These are phyloP conservation scores for Ilyonectria mors-panacis DNA, from an alignment of 2,329 filamentous ascomycete genomes.

Conservation along the genomic window DNA sequence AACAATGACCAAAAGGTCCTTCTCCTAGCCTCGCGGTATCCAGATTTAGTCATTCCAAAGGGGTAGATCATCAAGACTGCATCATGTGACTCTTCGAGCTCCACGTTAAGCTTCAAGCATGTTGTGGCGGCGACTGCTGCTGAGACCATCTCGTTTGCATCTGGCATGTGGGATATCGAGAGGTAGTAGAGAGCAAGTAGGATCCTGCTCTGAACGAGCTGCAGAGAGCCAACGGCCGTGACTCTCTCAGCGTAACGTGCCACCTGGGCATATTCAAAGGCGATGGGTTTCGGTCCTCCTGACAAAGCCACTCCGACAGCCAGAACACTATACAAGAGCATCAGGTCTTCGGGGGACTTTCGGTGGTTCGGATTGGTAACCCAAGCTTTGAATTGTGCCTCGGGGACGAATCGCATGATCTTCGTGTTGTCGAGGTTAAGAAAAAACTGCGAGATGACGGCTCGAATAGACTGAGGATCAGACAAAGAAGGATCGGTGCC, in stretches of 20 bases:
- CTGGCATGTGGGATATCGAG: constrained; percentile 70
- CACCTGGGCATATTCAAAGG: constrained; percentile 62
- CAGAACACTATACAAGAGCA: constrained; percentile 62
- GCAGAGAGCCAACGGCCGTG: constrained; percentile 58
- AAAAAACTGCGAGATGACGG: constrained; percentile 60
- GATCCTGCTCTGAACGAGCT: constrained; percentile 78
- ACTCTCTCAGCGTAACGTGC: constrained; percentile 68
- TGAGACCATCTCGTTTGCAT: constrained; percentile 76
- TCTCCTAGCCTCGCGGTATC: constrained; percentile 76
- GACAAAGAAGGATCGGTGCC: constrained; percentile 64
- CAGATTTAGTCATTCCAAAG: constrained; percentile 70
- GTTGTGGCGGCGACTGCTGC: constrained; percentile 72
- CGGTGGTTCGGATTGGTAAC: constrained; percentile 52
- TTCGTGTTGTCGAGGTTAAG: constrained; percentile 58
- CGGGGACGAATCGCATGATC: constrained; percentile 60
- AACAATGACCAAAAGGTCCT: constrained; percentile 82
- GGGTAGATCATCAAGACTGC: constrained; percentile 60
- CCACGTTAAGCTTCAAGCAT: constrained; percentile 75
- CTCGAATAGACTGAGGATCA: constrained; percentile 58
- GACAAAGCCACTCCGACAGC: constrained; percentile 57
- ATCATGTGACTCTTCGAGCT: constrained; percentile 65
- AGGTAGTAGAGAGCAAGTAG: constrained; percentile 77
- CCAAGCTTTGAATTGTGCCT: constrained; percentile 58
- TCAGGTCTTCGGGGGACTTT: constrained; percentile 61
- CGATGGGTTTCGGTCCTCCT: constrained; percentile 55